Evolutionary conservation across 495 filamentous ascomycete genomes (phyloP).

Genomic region (Hypoxylon rickii): DNA sequence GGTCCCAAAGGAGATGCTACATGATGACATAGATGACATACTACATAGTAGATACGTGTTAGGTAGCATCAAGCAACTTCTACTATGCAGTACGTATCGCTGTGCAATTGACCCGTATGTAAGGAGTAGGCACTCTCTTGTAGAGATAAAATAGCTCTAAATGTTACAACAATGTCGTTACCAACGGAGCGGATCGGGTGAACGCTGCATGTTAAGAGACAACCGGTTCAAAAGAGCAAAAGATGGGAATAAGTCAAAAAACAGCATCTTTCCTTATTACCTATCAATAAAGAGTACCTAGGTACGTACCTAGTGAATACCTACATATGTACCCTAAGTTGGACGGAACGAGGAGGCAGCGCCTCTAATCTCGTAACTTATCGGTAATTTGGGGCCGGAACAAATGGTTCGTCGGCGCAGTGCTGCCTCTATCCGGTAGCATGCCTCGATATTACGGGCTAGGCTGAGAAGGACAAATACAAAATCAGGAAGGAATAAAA

Average conservation of each 20-base stretch:
- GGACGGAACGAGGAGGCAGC: conserved; percentile 16
- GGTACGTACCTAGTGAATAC: neutral
- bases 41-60: neutral
- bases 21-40: too few species aligned
- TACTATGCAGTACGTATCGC: neutral
- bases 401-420: conserved; percentile 4
- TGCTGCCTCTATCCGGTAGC: conserved; percentile 7
- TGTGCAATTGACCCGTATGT: neutral
- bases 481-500: neutral
- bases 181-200: conserved; percentile 26
- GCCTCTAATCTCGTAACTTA: conserved; percentile 5
- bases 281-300: neutral
- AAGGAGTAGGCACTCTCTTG: conserved; percentile 7
- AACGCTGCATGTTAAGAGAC: conserved; percentile 14
- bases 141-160: conserved; percentile 8
- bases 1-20: too few species aligned
- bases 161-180: conserved; percentile 25
- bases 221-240: neutral
- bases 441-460: conserved; percentile 16
- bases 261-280: too few species aligned
- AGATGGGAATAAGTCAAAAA: conserved; percentile 3
- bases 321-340: conserved; percentile 22
- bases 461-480: conserved; percentile 1
- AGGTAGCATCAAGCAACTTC: conserved; percentile 23
- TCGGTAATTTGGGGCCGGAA: conserved; percentile 1